phyloP scores from a whole-genome alignment of 176 grass and related monocot genomes.

The Leersia perrieri region DNA sequence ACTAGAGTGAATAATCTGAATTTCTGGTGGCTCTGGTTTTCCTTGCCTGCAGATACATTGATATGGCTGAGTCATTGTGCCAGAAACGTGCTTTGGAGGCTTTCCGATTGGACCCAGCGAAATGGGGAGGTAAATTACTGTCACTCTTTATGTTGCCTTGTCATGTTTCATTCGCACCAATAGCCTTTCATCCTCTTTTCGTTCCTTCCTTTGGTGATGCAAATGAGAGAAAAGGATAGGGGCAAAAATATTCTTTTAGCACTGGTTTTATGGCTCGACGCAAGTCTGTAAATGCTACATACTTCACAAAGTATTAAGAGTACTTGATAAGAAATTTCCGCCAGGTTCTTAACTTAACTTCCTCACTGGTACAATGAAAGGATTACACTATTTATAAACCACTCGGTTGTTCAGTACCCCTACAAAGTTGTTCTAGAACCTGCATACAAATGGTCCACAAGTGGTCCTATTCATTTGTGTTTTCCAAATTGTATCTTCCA shows the following conservation, averaged over 20 bases:
- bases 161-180: background rate
- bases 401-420: background rate
- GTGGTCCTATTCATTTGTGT: background rate
- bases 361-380: background rate
- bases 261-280: background rate
- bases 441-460: background rate
- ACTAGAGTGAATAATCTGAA: conserved; percentile 10
- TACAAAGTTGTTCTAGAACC: conserved; percentile 9
- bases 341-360: background rate
- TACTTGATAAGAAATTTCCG: background rate
- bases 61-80: conserved; percentile 91
- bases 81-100: conserved; percentile 94
- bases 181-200: background rate
- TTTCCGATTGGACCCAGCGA: conserved; percentile 78
- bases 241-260: conserved; percentile 1
- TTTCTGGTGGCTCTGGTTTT: conserved; percentile 18
- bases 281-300: conserved; percentile 1
- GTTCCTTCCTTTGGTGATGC: conserved; percentile 4
- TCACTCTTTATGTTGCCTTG: background rate
- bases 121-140: conserved; percentile 83
- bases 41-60: conserved; percentile 72
- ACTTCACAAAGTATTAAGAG: background rate
- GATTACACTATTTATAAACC: background rate
- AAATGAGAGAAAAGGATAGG: background rate
- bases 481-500: background rate